Evolutionary conservation across 495 filamentous ascomycete species (phyloP), one percentile per base, ranked within the genome.

Genomic region (Hamigera avellanea): DNA sequence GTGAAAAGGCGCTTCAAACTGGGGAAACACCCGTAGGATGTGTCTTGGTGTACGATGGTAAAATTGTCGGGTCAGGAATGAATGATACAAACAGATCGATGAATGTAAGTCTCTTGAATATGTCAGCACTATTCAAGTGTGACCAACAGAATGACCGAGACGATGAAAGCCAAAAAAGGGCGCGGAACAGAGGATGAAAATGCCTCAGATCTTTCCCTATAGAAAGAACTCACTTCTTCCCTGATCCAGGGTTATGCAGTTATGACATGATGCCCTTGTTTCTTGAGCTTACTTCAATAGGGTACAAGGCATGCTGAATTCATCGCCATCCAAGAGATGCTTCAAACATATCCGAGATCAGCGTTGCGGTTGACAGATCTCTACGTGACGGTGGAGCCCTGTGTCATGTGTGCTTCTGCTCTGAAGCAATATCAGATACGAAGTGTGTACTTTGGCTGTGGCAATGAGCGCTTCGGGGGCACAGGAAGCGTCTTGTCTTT

Each of bases 301-400:
- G 89, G 91, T 7, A 96, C 93, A 18, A 72, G 87, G 14, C 91
- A 98, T 53, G 91, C 91, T 27, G 91, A 98, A 51, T 87, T 95
- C 46, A 69, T 95, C 51, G 91, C 85, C 14, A 70, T 98, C 21
- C 73, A 73, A 30, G 53, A 70, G 26, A 69, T 82, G 41, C 65
- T 84, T 9, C 54, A 58, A 32, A 58, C 46, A 10, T 56, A 81
- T 47, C 72, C 76, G 7, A 64, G 67, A 5, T 67, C 64, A 6
- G 66, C 84, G 36, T 66, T 96, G 44, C 50, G 57, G 17, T 71
- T 82, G 26, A 85, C 81, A 28, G 77, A 81, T 47, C 72, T 96
- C 19, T 98, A 98, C 54, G 91, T 98, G 21, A 96, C 91, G 0
- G 88, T 96, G 33, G 91, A 98, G 54, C 91, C 91, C 1, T 98